These are phyloP conservation scores for Leptomonas seymouri DNA, from an alignment of 208 protist species.

Conservation along the genomic window DNA sequence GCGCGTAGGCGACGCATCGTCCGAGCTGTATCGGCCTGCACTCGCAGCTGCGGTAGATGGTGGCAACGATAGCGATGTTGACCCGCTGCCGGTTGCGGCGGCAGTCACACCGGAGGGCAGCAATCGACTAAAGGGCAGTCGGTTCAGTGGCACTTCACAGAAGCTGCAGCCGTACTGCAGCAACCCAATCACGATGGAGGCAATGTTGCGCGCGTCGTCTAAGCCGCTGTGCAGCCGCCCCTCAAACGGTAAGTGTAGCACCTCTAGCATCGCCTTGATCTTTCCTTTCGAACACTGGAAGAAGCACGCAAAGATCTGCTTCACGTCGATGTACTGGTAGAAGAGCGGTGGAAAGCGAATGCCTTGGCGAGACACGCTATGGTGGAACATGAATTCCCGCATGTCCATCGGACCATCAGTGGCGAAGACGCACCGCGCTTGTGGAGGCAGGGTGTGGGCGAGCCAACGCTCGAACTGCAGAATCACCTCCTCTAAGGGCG, in stretches of 20 bases:
- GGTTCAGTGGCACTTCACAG: slow-evolving; percentile 72
- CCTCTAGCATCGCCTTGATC: slow-evolving; percentile 90
- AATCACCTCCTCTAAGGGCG: slow-evolving; percentile 76
- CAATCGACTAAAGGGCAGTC: slow-evolving; percentile 29
- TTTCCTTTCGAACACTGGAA: slow-evolving; percentile 80
- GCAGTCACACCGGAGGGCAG: slow-evolving; percentile 10
- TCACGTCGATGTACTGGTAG: slow-evolving; percentile 90
- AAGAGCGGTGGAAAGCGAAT: slow-evolving; percentile 85
- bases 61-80: slow-evolving; percentile 31
- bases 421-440: slow-evolving; percentile 65
- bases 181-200: slow-evolving; percentile 83
- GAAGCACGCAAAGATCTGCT: slow-evolving; percentile 77
- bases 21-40: slow-evolving; percentile 1
- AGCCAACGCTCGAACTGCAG: slow-evolving; percentile 85
- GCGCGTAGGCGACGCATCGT: slow-evolving; percentile 3
- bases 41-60: slow-evolving; percentile 30
- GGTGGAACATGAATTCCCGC: slow-evolving; percentile 83
- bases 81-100: neutral
- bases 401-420: slow-evolving; percentile 87
- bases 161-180: slow-evolving; percentile 77
- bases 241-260: slow-evolving; percentile 73
- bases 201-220: slow-evolving; percentile 88
- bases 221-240: slow-evolving; percentile 87
- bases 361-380: slow-evolving; percentile 73
- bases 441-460: slow-evolving; percentile 57